Evolutionary conservation across 1,139 yeast species (phyloP).

Genomic region (Pichia sp.): DNA sequence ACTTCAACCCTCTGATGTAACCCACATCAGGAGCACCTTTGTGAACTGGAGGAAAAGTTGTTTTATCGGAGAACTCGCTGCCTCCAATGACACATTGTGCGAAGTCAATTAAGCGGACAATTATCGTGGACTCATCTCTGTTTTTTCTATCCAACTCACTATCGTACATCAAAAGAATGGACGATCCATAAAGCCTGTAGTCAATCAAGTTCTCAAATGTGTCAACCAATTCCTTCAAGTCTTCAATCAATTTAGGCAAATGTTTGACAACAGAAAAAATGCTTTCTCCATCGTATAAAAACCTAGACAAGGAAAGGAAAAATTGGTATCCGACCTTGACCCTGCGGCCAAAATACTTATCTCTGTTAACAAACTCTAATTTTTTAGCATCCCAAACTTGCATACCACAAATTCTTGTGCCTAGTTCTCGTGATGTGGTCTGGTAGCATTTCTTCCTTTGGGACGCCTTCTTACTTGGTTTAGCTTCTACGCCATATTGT

Average conservation of each 20-base stretch:
- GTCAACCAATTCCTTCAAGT: slow-evolving; percentile 52
- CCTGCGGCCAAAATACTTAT: slow-evolving; percentile 87
- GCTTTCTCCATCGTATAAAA: slow-evolving; percentile 69
- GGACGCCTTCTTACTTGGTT: slow-evolving; percentile 62
- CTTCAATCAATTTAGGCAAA: slow-evolving; percentile 60
- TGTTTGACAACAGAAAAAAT: slow-evolving; percentile 59
- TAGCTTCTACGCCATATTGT: slow-evolving; percentile 95
- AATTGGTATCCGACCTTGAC: slow-evolving; percentile 74
- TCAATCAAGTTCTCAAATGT: slow-evolving; percentile 59
- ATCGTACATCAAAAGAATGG: slow-evolving; percentile 84
- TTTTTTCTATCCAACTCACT: slow-evolving; percentile 30
- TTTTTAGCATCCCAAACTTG: slow-evolving; percentile 65
- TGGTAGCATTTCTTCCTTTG: slow-evolving; percentile 76
- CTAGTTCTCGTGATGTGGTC: slow-evolving; percentile 79
- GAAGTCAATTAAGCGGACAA: slow-evolving; percentile 83
- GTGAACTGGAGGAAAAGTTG: slow-evolving; percentile 65
- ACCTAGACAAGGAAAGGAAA: slow-evolving; percentile 66
- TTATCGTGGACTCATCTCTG: slow-evolving; percentile 22
- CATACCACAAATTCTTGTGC: slow-evolving; percentile 94
- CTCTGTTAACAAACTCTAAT: slow-evolving; percentile 58
- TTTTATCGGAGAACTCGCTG: slow-evolving; percentile 38
- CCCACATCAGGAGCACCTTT: slow-evolving; percentile 70
- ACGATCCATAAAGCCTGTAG: slow-evolving; percentile 91
- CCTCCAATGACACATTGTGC: slow-evolving; percentile 88
- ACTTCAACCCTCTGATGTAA: slow-evolving; percentile 72